A percentile compares a stretch with the other conserved stretches of the same genome.
These are phyloP conservation scores for Stachybotrys echinatus DNA, from an alignment of 2,329 filamentous ascomycete genomes.

Conservation along the genomic window DNA sequence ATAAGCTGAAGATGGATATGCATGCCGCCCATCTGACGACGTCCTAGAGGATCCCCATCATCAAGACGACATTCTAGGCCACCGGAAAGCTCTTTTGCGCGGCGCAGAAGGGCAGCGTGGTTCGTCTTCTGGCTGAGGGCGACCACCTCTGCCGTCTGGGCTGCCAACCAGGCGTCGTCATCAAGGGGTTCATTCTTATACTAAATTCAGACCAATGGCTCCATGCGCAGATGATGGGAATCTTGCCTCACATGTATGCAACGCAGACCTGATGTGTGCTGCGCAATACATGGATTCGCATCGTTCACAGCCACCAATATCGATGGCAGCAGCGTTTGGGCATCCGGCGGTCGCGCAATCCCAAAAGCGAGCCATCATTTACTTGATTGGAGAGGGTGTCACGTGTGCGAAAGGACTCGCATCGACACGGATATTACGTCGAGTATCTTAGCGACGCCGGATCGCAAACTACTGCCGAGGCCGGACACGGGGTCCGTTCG, in stretches of 20 bases:
- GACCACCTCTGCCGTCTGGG: conserved; percentile 10
- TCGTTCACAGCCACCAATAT: conserved; percentile 5
- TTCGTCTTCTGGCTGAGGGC: conserved; percentile 10
- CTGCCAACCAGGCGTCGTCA: conserved; percentile 10
- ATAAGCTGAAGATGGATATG: conserved; percentile 7
- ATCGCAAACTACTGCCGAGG: neutral
- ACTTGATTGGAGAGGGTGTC: too few relatives aligned
- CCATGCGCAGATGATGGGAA: neutral
- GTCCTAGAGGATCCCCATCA: conserved; percentile 5
- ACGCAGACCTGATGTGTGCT: neutral
- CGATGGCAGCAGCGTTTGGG: conserved; percentile 3
- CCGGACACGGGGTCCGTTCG: too few relatives aligned
- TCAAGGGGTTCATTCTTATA: conserved; percentile 8
- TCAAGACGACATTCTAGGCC: conserved; percentile 8
- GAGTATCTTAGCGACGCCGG: neutral
- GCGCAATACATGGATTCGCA: conserved; percentile 7
- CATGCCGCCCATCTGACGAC: conserved; percentile 5
- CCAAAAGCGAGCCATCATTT: conserved; percentile 6
- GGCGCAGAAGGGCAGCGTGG: conserved; percentile 8
- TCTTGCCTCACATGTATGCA: conserved; percentile 4
- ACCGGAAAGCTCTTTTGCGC: conserved; percentile 9
- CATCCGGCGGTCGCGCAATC: conserved; percentile 2
- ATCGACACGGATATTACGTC: neutral
- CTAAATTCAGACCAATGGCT: neutral
- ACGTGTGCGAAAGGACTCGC: too few relatives aligned